Percentiles rank a stretch among this genome's conserved stretches.
These are phyloP conservation scores for Rhododendron ferrugineum DNA, from an alignment of 148 eudicot genomes.

Conservation along the genomic window DNA sequence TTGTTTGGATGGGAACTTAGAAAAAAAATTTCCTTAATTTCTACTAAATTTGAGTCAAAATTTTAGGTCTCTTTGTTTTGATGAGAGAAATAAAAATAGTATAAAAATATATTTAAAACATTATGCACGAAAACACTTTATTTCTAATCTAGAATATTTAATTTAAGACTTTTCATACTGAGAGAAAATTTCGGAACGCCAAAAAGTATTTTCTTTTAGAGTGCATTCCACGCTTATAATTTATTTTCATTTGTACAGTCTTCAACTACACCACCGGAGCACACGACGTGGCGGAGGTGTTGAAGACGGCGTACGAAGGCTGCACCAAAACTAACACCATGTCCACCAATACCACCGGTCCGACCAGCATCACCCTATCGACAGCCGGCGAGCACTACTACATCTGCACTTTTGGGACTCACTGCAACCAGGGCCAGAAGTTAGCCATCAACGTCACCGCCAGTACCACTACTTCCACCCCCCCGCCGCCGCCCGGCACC, in stretches of 20 bases:
- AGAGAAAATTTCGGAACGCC: too few relatives aligned
- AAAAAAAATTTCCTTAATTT: too few relatives aligned
- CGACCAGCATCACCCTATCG: conserved; percentile 26
- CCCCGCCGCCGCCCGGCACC: neutral
- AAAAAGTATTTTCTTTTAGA: too few relatives aligned
- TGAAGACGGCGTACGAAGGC: conserved; percentile 13
- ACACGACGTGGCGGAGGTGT: conserved; percentile 30
- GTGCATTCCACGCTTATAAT: too few relatives aligned
- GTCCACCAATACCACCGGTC: conserved; percentile 22
- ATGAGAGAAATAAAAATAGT: too few relatives aligned
- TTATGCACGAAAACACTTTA: too few relatives aligned
- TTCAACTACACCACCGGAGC: conserved; percentile 28
- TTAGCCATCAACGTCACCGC: conserved; percentile 30
- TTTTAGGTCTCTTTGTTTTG: too few relatives aligned
- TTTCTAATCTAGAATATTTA: too few relatives aligned
- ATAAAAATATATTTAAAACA: too few relatives aligned
- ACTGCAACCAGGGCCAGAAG: conserved; percentile 44
- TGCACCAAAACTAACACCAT: conserved; percentile 16
- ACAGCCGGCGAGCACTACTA: conserved; percentile 31
- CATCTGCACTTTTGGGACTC: conserved; percentile 32
- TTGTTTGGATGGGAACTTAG: too few relatives aligned
- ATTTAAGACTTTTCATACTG: too few relatives aligned
- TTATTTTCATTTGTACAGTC: conserved; percentile 11
- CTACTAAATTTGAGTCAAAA: too few relatives aligned
- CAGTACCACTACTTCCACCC: conserved; percentile 9